Conservation (phyloP, 2,329 filamentous ascomycete genomes). For the Colletotrichum musicola region DNA sequence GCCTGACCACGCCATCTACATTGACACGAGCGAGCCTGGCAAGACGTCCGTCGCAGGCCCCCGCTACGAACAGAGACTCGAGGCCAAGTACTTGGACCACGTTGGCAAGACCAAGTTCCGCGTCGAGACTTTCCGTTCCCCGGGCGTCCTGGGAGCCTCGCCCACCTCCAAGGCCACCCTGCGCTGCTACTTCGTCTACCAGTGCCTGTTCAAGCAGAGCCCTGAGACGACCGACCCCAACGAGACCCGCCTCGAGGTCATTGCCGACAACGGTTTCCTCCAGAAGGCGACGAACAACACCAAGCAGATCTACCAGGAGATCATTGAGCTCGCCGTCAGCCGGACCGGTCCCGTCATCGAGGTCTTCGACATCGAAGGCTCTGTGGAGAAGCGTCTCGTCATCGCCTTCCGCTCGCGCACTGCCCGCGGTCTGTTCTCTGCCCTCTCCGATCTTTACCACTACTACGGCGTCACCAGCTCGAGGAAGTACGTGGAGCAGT, state of each 20-base stretch:
- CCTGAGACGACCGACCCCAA: constrained; percentile 77
- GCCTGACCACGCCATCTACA: constrained; percentile 95
- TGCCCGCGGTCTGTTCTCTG: constrained; percentile 93
- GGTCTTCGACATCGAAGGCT: constrained; percentile 94
- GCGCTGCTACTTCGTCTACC: constrained; percentile 98
- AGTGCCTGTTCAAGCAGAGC: constrained; percentile 87
- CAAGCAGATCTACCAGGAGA: constrained; percentile 93
- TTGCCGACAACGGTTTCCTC: constrained; percentile 93
- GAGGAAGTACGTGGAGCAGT: constrained; percentile 98
- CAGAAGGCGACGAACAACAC: constrained; percentile 97
- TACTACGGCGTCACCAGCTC: constrained; percentile 98
- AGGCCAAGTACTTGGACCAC: constrained; percentile 93
- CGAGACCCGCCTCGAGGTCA: constrained; percentile 90
- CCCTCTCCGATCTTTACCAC: constrained; percentile 95
- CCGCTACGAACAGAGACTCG: constrained; percentile 93
- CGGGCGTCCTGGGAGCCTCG: constrained; percentile 78
- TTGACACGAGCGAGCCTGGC: constrained; percentile 95
- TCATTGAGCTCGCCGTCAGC: constrained; percentile 86
- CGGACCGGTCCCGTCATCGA: constrained; percentile 96
- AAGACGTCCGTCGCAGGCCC: constrained; percentile 81
- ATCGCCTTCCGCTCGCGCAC: constrained; percentile 95
- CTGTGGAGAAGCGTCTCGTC: constrained; percentile 92
- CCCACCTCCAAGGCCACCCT: constrained; percentile 82
- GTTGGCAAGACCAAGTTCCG: constrained; percentile 83
- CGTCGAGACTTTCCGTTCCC: constrained; percentile 96